phyloP scores from a whole-genome alignment of 768 basidiomycete genomes.

The Thelephora ganbajun region DNA sequence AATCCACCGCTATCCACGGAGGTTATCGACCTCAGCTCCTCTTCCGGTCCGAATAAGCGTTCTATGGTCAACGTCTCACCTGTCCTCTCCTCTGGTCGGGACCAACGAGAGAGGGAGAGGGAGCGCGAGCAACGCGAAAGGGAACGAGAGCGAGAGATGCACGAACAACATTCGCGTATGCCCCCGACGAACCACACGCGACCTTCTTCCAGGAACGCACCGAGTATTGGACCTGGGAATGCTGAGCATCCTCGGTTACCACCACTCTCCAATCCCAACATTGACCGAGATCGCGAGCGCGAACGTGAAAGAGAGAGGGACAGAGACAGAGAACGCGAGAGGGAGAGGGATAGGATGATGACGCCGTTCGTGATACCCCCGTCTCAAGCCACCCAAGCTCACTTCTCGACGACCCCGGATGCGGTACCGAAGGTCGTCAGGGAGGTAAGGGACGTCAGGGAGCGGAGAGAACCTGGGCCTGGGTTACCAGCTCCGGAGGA shows the following conservation, averaged over 20 bases:
- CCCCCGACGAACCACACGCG: not conserved
- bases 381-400: conserved; percentile 8
- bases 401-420: conserved; percentile 2
- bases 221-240: not conserved
- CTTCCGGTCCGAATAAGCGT: not conserved
- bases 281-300: conserved; percentile 8
- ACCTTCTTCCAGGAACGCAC: not conserved
- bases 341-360: conserved; percentile 14
- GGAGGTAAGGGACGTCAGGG: too few relatives aligned
- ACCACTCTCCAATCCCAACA: conserved; percentile 4
- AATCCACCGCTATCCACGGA: conserved; percentile 12
- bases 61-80: conserved; percentile 3
- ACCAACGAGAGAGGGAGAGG: conserved; percentile 11
- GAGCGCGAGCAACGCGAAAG: conserved; percentile 7
- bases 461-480: not conserved
- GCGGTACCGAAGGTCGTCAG: not conserved
- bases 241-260: conserved; percentile 6
- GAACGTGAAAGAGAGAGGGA: conserved; percentile 13
- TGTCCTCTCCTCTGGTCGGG: conserved; percentile 4
- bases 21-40: conserved; percentile 11
- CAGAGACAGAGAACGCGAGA: conserved; percentile 16
- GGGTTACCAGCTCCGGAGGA: not conserved
- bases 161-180: too few relatives aligned
- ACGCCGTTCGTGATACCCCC: conserved; percentile 17
- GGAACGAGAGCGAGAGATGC: conserved; percentile 3